phyloP scores from a whole-genome alignment of 176 grass and related monocot genomes.

The Eragrostis nindensis region DNA sequence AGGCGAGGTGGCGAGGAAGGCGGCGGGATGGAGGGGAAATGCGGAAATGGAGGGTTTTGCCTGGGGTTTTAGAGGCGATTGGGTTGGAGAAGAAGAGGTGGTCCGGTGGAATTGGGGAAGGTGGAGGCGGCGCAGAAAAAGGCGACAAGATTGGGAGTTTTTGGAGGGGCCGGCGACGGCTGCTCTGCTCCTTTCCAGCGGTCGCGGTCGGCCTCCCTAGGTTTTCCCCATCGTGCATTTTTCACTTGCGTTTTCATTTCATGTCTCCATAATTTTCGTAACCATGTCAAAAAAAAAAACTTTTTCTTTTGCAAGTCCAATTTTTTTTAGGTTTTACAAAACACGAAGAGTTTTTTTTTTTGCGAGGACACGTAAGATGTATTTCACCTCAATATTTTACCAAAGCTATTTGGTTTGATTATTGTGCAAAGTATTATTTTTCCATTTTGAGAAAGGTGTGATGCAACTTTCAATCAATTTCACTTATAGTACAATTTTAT shows the following conservation, averaged over 20 bases:
- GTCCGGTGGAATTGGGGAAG: not conserved
- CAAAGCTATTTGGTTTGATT: too few relatives aligned
- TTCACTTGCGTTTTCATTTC: not conserved
- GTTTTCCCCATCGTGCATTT: not conserved
- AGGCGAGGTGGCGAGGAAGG: too few relatives aligned
- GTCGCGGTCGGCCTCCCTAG: not conserved
- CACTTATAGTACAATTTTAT: too few relatives aligned
- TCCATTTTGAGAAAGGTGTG: too few relatives aligned
- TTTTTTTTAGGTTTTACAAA: too few relatives aligned
- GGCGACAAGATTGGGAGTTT: constrained; percentile 52
- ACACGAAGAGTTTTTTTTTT: too few relatives aligned
- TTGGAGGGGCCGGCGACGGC: constrained; percentile 21
- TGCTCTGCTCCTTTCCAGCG: not conserved
- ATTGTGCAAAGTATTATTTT: too few relatives aligned
- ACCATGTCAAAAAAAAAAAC: too few relatives aligned
- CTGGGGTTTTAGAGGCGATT: constrained; percentile 29
- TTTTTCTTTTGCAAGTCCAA: too few relatives aligned
- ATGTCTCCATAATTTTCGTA: not conserved
- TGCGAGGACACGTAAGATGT: too few relatives aligned
- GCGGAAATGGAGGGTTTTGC: constrained; percentile 41
- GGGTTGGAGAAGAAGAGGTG: not conserved
- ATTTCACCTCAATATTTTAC: too few relatives aligned
- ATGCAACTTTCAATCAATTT: too few relatives aligned
- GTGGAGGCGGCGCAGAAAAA: constrained; percentile 5
- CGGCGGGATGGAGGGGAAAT: not conserved